Base-by-base conservation (phyloP, 1,284 basidiomycete genomes). In the Sphagnurus paluster region DNA sequence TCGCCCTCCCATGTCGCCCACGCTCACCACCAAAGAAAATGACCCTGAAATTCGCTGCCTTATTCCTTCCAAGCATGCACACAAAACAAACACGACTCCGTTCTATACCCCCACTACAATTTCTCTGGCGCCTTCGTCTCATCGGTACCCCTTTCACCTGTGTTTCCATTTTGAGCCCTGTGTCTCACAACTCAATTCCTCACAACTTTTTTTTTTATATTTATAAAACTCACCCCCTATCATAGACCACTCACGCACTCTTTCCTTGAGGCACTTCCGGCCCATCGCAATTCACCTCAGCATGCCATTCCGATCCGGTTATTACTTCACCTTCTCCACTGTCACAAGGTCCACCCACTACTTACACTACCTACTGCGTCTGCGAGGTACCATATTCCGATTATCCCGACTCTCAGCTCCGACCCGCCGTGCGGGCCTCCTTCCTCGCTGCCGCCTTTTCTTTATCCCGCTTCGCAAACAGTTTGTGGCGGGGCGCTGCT, bases 381-480 rank as follows among this genome's bases (percentile, higher is more conserved):
- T n/a, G 26, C 37, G 37, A 49, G 35, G 43, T 43, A 48, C 45
- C 17, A 25, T 20, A 33, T 44, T n/a, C 52, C 48, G 48, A 49
- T 50, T 48, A 52, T 40, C 39, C 49, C 50, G 41, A 48, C 42
- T 16, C 43, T 55, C 53, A 55, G 47, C 39, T 49, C 55, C 56
- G 46, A 41, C 46, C 50, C 19, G 55, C 49, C 20, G 50, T 40
- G 39, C 56, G 54, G 41, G 52, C 59, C 35, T 63, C 63, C 44
- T 65, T 65, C 43, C 53, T 58, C 30, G 61, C 62, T 5, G 61
- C 61, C 29, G 59, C 57, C 46, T 59, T 58, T 39, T 59, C 56
- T 39, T 59, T 57, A 28, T 90, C 88, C 33, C 89, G 80, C 66
- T 89, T 91, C 46, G 82, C 75, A 66, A 94, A 94, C 40, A 94